phyloP scores from a whole-genome alignment of 805 yeast genomes.

The Diddensiella santjacobensis region DNA sequence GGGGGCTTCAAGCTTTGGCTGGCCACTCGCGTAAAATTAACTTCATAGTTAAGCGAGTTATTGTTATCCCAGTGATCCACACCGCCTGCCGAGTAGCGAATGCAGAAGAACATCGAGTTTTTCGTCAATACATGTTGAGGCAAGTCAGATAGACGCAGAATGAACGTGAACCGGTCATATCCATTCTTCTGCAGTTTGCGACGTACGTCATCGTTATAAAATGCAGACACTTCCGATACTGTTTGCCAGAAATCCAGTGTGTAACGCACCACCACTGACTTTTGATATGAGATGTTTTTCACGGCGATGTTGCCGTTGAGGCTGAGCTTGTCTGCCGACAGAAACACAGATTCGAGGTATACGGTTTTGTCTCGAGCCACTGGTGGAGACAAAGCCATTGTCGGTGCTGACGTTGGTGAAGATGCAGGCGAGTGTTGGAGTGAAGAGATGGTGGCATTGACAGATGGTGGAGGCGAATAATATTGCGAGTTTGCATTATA shows the following conservation, averaged over 20 bases:
- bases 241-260: constrained; percentile 79
- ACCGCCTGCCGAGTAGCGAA: constrained; percentile 48
- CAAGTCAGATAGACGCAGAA: constrained; percentile 40
- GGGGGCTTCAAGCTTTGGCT: no score
- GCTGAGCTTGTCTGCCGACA: constrained; percentile 54
- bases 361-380: constrained; percentile 37
- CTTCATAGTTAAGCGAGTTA: constrained; percentile 50
- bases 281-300: constrained; percentile 65
- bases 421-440: not conserved
- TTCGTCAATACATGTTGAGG: constrained; percentile 29
- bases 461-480: not conserved
- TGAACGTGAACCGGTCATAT: constrained; percentile 66
- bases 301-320: constrained; percentile 77
- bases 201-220: constrained; percentile 50
- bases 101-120: constrained; percentile 48
- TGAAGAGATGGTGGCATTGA: not conserved
- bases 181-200: constrained; percentile 27
- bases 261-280: constrained; percentile 65
- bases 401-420: not conserved
- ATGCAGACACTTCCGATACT: constrained; percentile 62
- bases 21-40: constrained; percentile 39
- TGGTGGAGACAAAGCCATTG: constrained; percentile 12
- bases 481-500: not conserved
- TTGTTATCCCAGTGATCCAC: constrained; percentile 80
- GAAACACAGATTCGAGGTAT: constrained; percentile 60